These are phyloP conservation scores for Nemophila menziesii DNA, from an alignment of 257 asterid genomes.

Conservation along the genomic window DNA sequence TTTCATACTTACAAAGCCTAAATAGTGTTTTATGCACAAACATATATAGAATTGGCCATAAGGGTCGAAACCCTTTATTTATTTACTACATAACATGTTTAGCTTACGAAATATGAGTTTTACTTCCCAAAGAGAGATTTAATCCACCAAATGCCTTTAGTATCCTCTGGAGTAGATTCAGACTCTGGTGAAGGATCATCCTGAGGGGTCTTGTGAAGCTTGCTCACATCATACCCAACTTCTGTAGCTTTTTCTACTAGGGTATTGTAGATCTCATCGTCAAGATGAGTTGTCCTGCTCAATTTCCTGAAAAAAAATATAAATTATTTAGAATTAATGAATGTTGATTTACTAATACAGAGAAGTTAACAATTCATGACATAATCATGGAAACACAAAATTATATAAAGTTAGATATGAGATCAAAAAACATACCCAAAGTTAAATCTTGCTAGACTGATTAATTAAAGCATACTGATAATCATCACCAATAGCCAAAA, in stretches of 20 bases:
- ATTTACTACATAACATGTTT: background rate
- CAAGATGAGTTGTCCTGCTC: conserved; percentile 11
- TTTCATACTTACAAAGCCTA: background rate
- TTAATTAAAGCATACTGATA: conserved; percentile 47
- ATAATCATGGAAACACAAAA: too few relatives aligned
- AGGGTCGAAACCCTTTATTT: conserved; percentile 6
- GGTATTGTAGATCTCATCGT: conserved; percentile 6
- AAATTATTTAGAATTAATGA: too few relatives aligned
- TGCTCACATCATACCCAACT: conserved; percentile 15
- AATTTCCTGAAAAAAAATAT: conserved; percentile 5
- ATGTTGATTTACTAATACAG: too few relatives aligned
- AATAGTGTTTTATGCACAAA: background rate
- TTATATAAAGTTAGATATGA: too few relatives aligned
- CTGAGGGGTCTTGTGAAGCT: conserved; percentile 13
- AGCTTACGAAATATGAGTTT: background rate
- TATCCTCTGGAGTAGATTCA: conserved; percentile 5
- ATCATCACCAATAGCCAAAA: conserved; percentile 32
- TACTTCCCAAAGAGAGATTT: conserved; percentile 12
- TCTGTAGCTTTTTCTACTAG: conserved; percentile 12
- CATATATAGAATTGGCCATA: background rate
- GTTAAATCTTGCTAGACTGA: conserved; percentile 31
- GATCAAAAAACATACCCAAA: conserved; percentile 42
- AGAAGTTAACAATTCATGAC: too few relatives aligned
- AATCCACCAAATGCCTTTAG: conserved; percentile 17
- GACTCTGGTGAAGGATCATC: conserved; percentile 15